Percentiles rank a stretch among this genome's conserved stretches.
Evolutionary conservation across 169 alveolate species (phyloP).

Genomic region (Plasmodium relictum): DNA sequence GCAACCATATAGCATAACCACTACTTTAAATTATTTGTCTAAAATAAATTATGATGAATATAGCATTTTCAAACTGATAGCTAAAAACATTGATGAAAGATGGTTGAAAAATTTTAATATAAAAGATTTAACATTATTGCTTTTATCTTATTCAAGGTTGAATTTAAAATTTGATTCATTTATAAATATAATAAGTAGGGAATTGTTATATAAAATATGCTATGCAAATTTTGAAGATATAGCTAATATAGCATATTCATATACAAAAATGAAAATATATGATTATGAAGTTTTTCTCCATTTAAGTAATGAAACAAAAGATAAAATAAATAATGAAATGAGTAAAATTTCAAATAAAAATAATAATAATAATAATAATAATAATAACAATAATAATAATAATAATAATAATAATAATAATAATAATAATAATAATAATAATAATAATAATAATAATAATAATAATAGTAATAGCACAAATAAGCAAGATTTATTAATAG

Average conservation of each 20-base stretch:
- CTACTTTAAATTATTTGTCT: constrained; percentile 61
- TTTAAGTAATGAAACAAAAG: constrained; percentile 67
- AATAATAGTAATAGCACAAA: background rate
- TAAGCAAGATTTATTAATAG: background rate
- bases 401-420: background rate
- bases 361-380: background rate
- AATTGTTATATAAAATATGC: constrained; percentile 74
- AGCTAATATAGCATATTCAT: constrained; percentile 66
- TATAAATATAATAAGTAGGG: constrained; percentile 73
- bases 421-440: background rate
- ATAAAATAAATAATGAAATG: constrained; percentile 26
- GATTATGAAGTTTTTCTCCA: constrained; percentile 78
- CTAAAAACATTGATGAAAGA: constrained; percentile 68
- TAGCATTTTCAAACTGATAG: constrained; percentile 60
- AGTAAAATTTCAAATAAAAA: background rate
- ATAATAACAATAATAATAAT: background rate
- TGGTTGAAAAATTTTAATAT: constrained; percentile 77
- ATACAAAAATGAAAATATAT: constrained; percentile 72
- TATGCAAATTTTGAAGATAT: constrained; percentile 48
- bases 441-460: background rate
- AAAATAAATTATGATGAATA: constrained; percentile 76
- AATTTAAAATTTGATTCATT: constrained; percentile 46
- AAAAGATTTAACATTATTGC: constrained; percentile 61
- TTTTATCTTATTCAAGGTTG: constrained; percentile 71
- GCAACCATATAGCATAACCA: constrained; percentile 73